A percentile compares a stretch with the other conserved stretches of the same genome.
phyloP scores from a whole-genome alignment of 2,329 filamentous ascomycete species.

The Colletotrichum sojae region DNA sequence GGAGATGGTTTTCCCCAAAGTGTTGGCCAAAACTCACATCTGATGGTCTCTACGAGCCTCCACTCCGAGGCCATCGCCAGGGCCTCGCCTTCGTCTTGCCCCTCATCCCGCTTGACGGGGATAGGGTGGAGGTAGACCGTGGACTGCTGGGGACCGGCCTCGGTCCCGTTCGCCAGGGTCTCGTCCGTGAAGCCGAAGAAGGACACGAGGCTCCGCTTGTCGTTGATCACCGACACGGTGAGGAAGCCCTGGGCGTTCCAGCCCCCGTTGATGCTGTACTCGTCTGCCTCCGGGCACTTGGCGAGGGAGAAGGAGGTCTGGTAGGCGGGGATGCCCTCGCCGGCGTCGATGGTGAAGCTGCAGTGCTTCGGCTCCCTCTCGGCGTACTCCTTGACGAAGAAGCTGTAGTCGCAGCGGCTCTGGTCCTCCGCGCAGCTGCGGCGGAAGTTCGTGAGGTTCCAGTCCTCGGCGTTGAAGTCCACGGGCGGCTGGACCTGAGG shows the following conservation, averaged over 20 bases:
- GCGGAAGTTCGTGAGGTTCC: slow-evolving; percentile 25
- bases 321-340: neutral
- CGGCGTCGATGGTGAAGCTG: slow-evolving; percentile 13
- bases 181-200: slow-evolving; percentile 31
- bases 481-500: neutral
- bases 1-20: too few relatives aligned
- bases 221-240: slow-evolving; percentile 8
- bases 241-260: slow-evolving; percentile 28
- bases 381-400: slow-evolving; percentile 13
- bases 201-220: neutral
- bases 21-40: slow-evolving; percentile 35
- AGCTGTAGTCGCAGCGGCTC: slow-evolving; percentile 31
- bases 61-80: slow-evolving; percentile 33
- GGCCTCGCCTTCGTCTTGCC: neutral
- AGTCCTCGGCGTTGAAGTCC: neutral
- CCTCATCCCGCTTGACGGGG: neutral
- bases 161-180: neutral
- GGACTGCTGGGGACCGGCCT: neutral
- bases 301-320: slow-evolving; percentile 11
- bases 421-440: slow-evolving; percentile 14
- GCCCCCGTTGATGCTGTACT: slow-evolving; percentile 29
- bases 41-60: slow-evolving; percentile 30
- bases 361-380: slow-evolving; percentile 1
- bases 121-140: slow-evolving; percentile 13
- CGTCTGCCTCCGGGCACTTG: neutral